These are phyloP conservation scores for Sclerotinia minor DNA, from an alignment of 2,329 filamentous ascomycete genomes.

Conservation along the genomic window DNA sequence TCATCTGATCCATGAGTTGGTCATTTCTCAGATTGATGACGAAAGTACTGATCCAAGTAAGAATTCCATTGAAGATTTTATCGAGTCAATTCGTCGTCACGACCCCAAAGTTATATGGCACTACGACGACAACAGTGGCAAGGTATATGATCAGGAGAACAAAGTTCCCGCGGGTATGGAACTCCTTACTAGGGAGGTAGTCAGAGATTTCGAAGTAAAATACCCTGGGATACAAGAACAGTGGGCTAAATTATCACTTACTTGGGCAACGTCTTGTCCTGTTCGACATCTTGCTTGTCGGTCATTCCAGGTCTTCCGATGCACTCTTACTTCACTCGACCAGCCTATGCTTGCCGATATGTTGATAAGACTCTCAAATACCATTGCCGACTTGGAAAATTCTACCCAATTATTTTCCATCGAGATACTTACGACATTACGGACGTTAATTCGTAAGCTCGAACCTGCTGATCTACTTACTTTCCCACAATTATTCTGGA, in stretches of 20 bases:
- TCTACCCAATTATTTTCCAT: slow-evolving; percentile 97
- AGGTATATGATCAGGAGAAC: slow-evolving; percentile 67
- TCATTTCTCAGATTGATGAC: slow-evolving; percentile 77
- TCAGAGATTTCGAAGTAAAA: slow-evolving; percentile 79
- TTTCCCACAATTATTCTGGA: slow-evolving; percentile 98
- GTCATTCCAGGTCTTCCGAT: slow-evolving; percentile 96
- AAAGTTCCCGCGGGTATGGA: slow-evolving; percentile 89
- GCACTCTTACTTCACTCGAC: slow-evolving; percentile 86
- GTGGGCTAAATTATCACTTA: slow-evolving; percentile 86
- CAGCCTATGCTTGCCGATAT: slow-evolving; percentile 96
- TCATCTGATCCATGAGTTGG: slow-evolving; percentile 92
- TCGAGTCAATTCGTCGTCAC: slow-evolving; percentile 82
- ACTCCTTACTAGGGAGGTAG: slow-evolving; percentile 75
- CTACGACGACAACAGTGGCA: slow-evolving; percentile 90
- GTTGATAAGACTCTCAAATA: slow-evolving; percentile 92
- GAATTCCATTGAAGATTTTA: slow-evolving; percentile 78
- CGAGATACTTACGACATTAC: slow-evolving; percentile 93
- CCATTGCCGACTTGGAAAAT: slow-evolving; percentile 88
- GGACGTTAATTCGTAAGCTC: slow-evolving; percentile 84
- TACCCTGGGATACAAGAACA: slow-evolving; percentile 86
- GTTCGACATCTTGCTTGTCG: slow-evolving; percentile 93
- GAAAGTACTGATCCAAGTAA: slow-evolving; percentile 62
- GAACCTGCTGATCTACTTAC: slow-evolving; percentile 75
- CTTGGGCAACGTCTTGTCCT: slow-evolving; percentile 95
- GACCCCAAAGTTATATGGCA: slow-evolving; percentile 86